These are phyloP conservation scores for Cystobasidium onofrii DNA, from an alignment of 768 basidiomycete genomes.

Conservation along the genomic window DNA sequence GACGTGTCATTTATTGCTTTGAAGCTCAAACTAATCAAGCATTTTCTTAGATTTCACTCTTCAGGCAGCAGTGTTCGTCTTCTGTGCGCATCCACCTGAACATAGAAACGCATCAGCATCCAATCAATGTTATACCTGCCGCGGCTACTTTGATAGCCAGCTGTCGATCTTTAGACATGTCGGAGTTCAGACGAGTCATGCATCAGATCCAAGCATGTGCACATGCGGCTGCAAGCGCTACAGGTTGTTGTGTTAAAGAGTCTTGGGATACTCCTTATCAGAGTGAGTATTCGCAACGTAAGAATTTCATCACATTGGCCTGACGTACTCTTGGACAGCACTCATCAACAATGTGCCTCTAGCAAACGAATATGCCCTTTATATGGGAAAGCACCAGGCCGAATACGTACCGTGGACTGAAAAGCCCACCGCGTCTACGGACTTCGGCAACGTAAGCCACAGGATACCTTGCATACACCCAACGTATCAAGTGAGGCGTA, in stretches of 20 bases:
- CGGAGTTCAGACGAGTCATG: neutral
- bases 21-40: neutral
- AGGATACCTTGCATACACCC: neutral
- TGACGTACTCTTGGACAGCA: neutral
- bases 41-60: neutral
- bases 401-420: neutral
- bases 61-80: neutral
- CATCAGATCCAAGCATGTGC: neutral
- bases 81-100: neutral
- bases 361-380: neutral
- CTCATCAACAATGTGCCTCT: neutral
- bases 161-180: neutral
- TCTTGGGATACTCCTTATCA: neutral
- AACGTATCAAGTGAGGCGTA: neutral
- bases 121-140: neutral
- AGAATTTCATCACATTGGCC: neutral
- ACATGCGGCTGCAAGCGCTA: neutral
- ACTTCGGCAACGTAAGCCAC: neutral
- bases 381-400: neutral
- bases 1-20: constrained; percentile 48
- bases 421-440: neutral
- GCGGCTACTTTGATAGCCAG: neutral
- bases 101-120: neutral
- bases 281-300: neutral
- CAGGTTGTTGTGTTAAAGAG: neutral